These are phyloP conservation scores for Hypoxylon intermedium DNA, from an alignment of 495 filamentous ascomycete genomes.

Conservation along the genomic window DNA sequence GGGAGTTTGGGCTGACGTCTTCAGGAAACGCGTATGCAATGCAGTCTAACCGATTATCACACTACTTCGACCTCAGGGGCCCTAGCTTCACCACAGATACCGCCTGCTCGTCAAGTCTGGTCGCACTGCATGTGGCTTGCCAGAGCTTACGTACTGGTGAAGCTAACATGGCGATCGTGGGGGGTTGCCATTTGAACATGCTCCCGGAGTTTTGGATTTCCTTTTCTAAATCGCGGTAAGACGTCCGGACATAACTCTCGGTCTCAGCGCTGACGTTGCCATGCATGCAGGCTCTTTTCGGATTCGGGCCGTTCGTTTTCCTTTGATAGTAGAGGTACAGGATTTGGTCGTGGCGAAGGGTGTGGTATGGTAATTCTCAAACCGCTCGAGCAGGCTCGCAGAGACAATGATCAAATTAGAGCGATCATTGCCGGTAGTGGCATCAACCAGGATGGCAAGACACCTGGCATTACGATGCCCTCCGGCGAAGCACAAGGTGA, in stretches of 20 bases:
- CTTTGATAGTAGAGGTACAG: slow-evolving; percentile 68
- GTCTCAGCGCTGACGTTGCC: slow-evolving; percentile 50
- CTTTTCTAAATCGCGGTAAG: slow-evolving; percentile 48
- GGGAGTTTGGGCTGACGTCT: slow-evolving; percentile 39
- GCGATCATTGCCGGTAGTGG: slow-evolving; percentile 66
- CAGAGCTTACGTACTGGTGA: slow-evolving; percentile 73
- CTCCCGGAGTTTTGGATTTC: slow-evolving; percentile 63
- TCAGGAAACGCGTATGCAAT: slow-evolving; percentile 59
- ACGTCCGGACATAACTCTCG: not conserved
- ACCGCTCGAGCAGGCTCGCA: slow-evolving; percentile 62
- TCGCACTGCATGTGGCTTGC: slow-evolving; percentile 75
- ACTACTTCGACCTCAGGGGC: slow-evolving; percentile 65
- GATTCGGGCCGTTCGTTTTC: slow-evolving; percentile 66
- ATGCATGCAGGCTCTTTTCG: slow-evolving; percentile 64
- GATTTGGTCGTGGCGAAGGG: slow-evolving; percentile 72
- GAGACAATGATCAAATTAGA: slow-evolving; percentile 64
- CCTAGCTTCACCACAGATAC: slow-evolving; percentile 81
- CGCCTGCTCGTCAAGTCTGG: slow-evolving; percentile 80
- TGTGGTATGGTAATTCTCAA: slow-evolving; percentile 67
- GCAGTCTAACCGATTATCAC: slow-evolving; percentile 68
- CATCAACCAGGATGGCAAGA: slow-evolving; percentile 67
- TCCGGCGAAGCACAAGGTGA: slow-evolving; percentile 62
- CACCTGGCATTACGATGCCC: slow-evolving; percentile 66
- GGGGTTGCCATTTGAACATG: slow-evolving; percentile 65
- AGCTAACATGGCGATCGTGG: slow-evolving; percentile 58